These are phyloP conservation scores for Crucibulum laeve DNA, from an alignment of 768 basidiomycete species.

Conservation along the genomic window DNA sequence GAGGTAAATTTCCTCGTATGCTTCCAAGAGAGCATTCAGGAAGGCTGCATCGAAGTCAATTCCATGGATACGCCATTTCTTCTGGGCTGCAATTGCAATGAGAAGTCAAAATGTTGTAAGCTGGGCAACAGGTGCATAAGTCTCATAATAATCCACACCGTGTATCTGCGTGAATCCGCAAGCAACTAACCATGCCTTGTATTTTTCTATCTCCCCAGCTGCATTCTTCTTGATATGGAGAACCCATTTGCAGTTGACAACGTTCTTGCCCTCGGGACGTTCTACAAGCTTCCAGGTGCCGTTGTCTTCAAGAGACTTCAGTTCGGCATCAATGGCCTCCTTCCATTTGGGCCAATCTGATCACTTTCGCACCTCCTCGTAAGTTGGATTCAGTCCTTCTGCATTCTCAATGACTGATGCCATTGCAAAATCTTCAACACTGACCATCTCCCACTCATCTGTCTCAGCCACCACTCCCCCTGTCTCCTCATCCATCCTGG, in stretches of 20 bases:
- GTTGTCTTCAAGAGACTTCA: constrained; percentile 8
- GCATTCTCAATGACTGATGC: constrained; percentile 2
- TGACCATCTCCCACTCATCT: constrained; percentile 3
- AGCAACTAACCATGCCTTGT: not conserved
- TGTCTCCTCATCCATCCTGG: not conserved
- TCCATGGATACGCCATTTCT: not conserved
- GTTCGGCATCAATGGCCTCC: constrained; percentile 11
- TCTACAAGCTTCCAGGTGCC: constrained; percentile 7
- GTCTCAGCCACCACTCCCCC: constrained; percentile 1
- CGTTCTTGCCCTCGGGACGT: not conserved
- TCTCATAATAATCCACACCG: not conserved
- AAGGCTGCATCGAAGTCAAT: not conserved
- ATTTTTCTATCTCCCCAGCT: not conserved
- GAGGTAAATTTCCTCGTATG: not conserved
- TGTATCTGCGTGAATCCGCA: not conserved
- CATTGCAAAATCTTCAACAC: constrained; percentile 6
- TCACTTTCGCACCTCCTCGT: constrained; percentile 5
- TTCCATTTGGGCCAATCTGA: constrained; percentile 16
- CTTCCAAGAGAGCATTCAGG: not conserved
- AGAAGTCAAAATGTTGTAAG: not conserved
- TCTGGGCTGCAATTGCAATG: not conserved
- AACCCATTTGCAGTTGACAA: constrained; percentile 1
- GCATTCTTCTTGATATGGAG: not conserved
- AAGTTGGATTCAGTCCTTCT: constrained; percentile 7
- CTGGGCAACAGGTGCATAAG: constrained; percentile 1